Base-by-base conservation (phyloP, 164 flowering plant species). In the Vitis labrusca region DNA sequence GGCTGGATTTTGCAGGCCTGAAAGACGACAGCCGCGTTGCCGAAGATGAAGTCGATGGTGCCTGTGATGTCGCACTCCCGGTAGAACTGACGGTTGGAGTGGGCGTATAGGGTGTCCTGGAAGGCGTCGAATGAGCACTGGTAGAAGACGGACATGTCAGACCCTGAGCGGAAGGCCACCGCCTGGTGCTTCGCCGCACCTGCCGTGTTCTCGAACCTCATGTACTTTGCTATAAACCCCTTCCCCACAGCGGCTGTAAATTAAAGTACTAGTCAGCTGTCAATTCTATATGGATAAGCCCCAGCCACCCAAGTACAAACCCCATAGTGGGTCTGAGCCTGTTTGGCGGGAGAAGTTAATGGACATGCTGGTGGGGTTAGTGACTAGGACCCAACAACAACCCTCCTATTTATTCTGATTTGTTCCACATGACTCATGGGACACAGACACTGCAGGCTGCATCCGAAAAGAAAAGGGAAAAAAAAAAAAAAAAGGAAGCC, bases 11-110 rank as follows among this genome's bases (percentile, higher is more conserved):
- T 74, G 79, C 98, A 91, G 67, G 64, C 73, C 59, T 91, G 97
- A 75, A 89, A 77, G 8, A 91, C 85, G 7, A 77, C 93, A 0
- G 92, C 93, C 0, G 93, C 85, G 50, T 86, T 85, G 8, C 97
- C 98, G 61, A 93, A 93, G 8, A 93, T 89, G 87, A 93, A 93
- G 73, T 93, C 94, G 50, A 93, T 70, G 11, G 98, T 91, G 16
- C 98, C 98, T 0, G 80, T 79, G 56, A 91, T 81, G 70, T 79
- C 75, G 66, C 98, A 91, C 0, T 90, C 89, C 0, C 90, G 77
- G 82, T 87, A 93, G 80, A 93, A 93, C 63, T 93, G 98, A 0
- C 97, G 83, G 76, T 85, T 82, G 56, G 95, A 85, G 73, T 91
- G 92, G 0, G 89, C 79, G 75, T 93, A 93, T 50, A 93, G 88